A percentile compares a stretch with the other conserved stretches of the same genome.
These are phyloP conservation scores for Parastagonospora nodorum DNA, from an alignment of 2,329 filamentous ascomycete species.

Conservation along the genomic window DNA sequence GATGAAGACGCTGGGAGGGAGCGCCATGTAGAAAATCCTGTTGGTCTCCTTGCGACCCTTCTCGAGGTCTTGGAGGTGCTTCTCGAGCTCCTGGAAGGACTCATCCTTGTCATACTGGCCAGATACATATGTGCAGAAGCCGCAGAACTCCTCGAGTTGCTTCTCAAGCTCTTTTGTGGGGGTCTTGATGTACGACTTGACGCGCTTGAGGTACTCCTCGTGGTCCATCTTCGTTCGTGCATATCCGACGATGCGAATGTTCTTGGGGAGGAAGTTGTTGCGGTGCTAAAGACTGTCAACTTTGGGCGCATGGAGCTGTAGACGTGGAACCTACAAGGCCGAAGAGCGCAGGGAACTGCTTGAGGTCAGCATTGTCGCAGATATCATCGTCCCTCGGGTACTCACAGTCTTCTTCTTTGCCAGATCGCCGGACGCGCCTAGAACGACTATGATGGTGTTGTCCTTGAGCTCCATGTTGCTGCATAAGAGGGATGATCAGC, in stretches of 20 bases:
- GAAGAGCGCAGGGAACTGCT: conserved; percentile 92
- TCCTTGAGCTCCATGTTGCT: conserved; percentile 96
- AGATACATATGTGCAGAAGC: conserved; percentile 89
- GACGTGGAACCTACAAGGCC: conserved; percentile 75
- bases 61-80: conserved; percentile 86
- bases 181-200: conserved; percentile 98
- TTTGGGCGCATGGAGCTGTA: conserved; percentile 2
- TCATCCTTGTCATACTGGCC: conserved; percentile 98
- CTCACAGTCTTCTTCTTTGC: conserved; percentile 99
- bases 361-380: conserved; percentile 26
- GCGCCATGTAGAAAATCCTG: conserved; percentile 98
- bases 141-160: conserved; percentile 88
- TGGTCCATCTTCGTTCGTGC: conserved; percentile 99
- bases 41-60: conserved; percentile 80
- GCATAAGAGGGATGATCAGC: conserved; percentile 40
- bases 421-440: conserved; percentile 95
- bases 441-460: conserved; percentile 94
- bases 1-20: conserved; percentile 97
- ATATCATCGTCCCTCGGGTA: conserved; percentile 15
- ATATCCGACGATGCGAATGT: conserved; percentile 97
- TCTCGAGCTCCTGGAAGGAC: conserved; percentile 83
- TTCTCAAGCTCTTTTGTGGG: conserved; percentile 97
- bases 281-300: conserved; percentile 70
- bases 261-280: conserved; percentile 97
- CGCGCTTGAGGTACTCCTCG: conserved; percentile 88